Conservation (phyloP, 78 protist species). For the Cavenderia fasciculata region DNA sequence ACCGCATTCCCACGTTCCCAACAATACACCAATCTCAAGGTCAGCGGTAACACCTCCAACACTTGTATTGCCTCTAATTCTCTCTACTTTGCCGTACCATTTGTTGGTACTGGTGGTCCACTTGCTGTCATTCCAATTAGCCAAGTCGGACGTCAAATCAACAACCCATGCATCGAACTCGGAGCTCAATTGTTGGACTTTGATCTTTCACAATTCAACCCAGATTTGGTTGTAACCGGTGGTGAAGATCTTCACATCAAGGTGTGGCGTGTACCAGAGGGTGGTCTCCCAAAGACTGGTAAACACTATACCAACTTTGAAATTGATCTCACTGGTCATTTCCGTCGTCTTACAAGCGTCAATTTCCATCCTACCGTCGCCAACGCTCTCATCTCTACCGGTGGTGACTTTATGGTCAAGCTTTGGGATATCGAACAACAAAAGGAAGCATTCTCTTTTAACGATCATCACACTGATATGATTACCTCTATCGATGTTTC, state of each 20-base stretch:
- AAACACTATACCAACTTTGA: constrained; percentile 34
- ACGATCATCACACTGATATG: constrained; percentile 63
- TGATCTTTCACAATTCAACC: constrained; percentile 59
- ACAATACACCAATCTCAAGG: constrained; percentile 68
- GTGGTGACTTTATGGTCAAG: constrained; percentile 70
- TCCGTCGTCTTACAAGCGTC: constrained; percentile 72
- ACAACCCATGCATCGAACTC: constrained; percentile 77
- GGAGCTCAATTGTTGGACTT: constrained; percentile 64
- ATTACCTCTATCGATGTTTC: constrained; percentile 59
- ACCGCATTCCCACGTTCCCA: constrained; percentile 50
- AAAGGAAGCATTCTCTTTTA: constrained; percentile 14
- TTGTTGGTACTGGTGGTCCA: constrained; percentile 80
- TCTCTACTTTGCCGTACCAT: constrained; percentile 74
- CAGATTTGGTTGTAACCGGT: constrained; percentile 71
- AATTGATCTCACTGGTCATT: constrained; percentile 83
- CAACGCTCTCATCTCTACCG: constrained; percentile 77
- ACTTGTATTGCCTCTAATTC: constrained; percentile 70
- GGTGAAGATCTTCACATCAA: constrained; percentile 74
- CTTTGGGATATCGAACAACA: constrained; percentile 86
- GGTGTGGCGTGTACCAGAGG: constrained; percentile 71
- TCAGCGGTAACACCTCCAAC: constrained; percentile 32
- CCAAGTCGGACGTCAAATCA: constrained; percentile 59
- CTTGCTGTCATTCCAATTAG: constrained; percentile 62
- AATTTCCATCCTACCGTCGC: constrained; percentile 88
- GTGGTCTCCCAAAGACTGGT: constrained; percentile 74